Evolutionary conservation across 257 asterid genomes (phyloP).

Genomic region (Nicotiana benthamiana): DNA sequence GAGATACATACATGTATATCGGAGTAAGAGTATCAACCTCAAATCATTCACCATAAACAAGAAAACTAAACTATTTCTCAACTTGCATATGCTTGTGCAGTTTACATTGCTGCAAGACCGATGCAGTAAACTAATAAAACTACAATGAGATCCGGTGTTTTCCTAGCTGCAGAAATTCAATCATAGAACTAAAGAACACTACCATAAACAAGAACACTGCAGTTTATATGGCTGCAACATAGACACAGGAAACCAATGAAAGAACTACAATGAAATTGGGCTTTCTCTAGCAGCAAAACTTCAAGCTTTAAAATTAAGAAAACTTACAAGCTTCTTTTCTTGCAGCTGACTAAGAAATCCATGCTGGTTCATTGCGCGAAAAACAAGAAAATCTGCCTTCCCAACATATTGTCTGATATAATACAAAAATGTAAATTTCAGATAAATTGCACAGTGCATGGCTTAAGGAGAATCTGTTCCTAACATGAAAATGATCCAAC

Average conservation of each 20-base stretch:
- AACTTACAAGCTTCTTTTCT: conserved; percentile 97
- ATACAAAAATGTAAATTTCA: conserved; percentile 4
- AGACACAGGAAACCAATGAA: conserved; percentile 1
- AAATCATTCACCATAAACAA: neutral
- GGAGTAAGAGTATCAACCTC: neutral
- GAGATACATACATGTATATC: neutral
- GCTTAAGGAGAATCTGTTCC: neutral
- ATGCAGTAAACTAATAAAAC: neutral
- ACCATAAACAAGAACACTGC: neutral
- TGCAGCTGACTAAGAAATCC: conserved; percentile 99
- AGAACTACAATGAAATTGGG: neutral
- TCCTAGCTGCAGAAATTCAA: neutral
- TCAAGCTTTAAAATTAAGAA: neutral
- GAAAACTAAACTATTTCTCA: neutral
- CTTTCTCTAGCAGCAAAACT: neutral
- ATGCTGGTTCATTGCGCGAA: conserved; percentile 97
- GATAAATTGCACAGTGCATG: neutral
- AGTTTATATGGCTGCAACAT: neutral
- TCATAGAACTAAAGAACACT: neutral
- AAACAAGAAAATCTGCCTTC: conserved; percentile 92
- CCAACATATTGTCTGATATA: conserved; percentile 81
- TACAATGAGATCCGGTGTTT: neutral
- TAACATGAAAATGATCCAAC: neutral
- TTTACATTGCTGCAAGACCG: neutral
- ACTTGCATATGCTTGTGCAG: neutral